Evolutionary conservation across 352 stramenopile species (phyloP).

Genomic region (Globisporangium nodosum): DNA sequence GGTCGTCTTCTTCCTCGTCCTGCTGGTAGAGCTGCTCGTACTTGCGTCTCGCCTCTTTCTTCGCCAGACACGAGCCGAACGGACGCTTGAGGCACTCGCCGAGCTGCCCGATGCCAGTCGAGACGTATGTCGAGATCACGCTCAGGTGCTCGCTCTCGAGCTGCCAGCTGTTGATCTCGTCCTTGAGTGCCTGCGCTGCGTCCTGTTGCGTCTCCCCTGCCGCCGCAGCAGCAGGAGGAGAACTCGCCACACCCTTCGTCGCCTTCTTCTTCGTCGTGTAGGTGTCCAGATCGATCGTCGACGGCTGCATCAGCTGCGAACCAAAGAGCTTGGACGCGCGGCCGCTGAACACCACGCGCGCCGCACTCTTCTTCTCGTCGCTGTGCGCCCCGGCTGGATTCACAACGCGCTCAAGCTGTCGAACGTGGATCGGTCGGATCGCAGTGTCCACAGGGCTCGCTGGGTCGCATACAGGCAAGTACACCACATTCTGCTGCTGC

Average conservation of each 20-base stretch:
- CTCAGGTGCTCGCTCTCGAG: slow-evolving; percentile 12
- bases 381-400: slow-evolving; percentile 21
- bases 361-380: slow-evolving; percentile 19
- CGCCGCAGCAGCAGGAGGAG: slow-evolving; percentile 11
- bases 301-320: slow-evolving; percentile 54
- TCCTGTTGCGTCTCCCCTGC: slow-evolving; percentile 23
- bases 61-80: slow-evolving; percentile 9
- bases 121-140: slow-evolving; percentile 1
- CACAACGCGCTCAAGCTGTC: slow-evolving; percentile 36
- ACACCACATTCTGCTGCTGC: slow-evolving; percentile 45
- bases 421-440: slow-evolving; percentile 30
- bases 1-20: slow-evolving; percentile 13
- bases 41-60: slow-evolving; percentile 9
- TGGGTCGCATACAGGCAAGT: slow-evolving; percentile 41
- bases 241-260: neutral
- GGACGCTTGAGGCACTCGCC: slow-evolving; percentile 9
- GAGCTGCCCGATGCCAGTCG: neutral
- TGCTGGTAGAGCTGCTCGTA: slow-evolving; percentile 16
- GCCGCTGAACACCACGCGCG: slow-evolving; percentile 61
- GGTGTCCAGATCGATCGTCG: slow-evolving; percentile 43
- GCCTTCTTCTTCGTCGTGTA: slow-evolving; percentile 21
- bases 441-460: slow-evolving; percentile 21
- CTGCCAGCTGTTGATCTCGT: slow-evolving; percentile 45
- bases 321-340: slow-evolving; percentile 72
- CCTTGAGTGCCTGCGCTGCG: slow-evolving; percentile 27